Percentiles rank a stretch among this genome's conserved stretches.
These are phyloP conservation scores for Gentiana macrophylla DNA, from an alignment of 257 asterid species.

Conservation along the genomic window DNA sequence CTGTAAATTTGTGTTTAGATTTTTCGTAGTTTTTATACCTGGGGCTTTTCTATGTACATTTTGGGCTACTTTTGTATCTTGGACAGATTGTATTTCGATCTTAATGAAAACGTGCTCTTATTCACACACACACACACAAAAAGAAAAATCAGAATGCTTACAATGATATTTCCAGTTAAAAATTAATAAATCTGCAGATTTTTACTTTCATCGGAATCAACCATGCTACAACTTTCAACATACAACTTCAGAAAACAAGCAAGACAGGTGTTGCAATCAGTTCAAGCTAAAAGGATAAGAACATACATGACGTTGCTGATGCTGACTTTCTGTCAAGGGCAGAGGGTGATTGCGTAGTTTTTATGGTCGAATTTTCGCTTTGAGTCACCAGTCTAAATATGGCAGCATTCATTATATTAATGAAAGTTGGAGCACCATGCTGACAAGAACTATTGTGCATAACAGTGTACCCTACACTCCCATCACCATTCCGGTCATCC, in stretches of 20 bases:
- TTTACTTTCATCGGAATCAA: too few species aligned
- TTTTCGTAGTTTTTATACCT: too few species aligned
- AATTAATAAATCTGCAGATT: too few species aligned
- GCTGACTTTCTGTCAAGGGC: conserved; percentile 88
- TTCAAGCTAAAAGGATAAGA: conserved; percentile 3
- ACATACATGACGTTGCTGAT: conserved; percentile 85
- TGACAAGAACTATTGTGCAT: conserved; percentile 92
- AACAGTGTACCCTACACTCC: conserved; percentile 78
- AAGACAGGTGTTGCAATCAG: not conserved
- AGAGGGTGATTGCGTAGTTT: conserved; percentile 81
- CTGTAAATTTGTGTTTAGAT: too few species aligned
- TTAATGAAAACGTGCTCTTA: too few species aligned
- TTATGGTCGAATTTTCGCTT: conserved; percentile 78
- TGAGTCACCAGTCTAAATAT: conserved; percentile 78
- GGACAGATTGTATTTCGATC: too few species aligned
- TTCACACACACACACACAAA: too few species aligned
- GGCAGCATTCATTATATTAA: conserved; percentile 84
- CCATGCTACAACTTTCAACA: not conserved
- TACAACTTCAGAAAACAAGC: not conserved
- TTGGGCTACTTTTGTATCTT: too few species aligned
- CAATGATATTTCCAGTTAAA: too few species aligned
- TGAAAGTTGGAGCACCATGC: conserved; percentile 88
- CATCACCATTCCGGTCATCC: conserved; percentile 70
- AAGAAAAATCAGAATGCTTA: too few species aligned
- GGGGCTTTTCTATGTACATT: too few species aligned